A percentile compares a stretch with the other conserved stretches of the same genome.
phyloP scores from a whole-genome alignment of 495 filamentous ascomycete genomes.

The Aspergillus saccharolyticus region DNA sequence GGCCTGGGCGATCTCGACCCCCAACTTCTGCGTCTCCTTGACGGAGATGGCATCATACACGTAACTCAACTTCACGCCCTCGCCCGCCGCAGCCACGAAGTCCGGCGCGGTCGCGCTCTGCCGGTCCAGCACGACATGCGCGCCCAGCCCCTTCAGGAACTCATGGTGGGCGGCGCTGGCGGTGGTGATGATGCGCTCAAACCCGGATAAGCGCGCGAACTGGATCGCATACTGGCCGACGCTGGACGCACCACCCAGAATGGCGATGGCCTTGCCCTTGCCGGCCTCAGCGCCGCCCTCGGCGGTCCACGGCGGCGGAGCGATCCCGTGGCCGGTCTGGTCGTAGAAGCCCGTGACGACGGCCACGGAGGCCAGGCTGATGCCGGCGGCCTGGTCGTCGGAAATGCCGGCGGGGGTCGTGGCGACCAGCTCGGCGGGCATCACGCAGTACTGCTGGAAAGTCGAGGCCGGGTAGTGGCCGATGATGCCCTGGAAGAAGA shows the following conservation, averaged over 20 bases:
- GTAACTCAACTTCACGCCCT: slow-evolving; percentile 9
- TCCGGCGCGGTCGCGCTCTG: slow-evolving; percentile 3
- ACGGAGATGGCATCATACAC: slow-evolving; percentile 18
- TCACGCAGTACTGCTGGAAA: slow-evolving; percentile 36
- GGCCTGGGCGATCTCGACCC: slow-evolving; percentile 13
- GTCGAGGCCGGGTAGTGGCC: slow-evolving; percentile 33
- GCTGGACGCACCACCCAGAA: slow-evolving; percentile 44
- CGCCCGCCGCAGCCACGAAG: slow-evolving; percentile 10
- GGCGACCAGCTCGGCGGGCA: slow-evolving; percentile 23
- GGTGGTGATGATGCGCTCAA: slow-evolving; percentile 38
- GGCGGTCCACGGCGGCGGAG: slow-evolving; percentile 19
- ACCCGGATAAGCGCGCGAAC: slow-evolving; percentile 36
- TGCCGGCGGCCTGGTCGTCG: slow-evolving; percentile 37
- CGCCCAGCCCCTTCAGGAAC: slow-evolving; percentile 40
- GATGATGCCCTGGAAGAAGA: slow-evolving; percentile 28
- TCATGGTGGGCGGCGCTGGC: slow-evolving; percentile 40
- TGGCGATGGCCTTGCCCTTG: slow-evolving; percentile 28
- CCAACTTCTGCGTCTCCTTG: slow-evolving; percentile 12
- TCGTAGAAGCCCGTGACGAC: slow-evolving; percentile 30
- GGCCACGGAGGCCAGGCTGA: slow-evolving; percentile 36
- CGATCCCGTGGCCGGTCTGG: slow-evolving; percentile 15
- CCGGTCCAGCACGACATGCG: slow-evolving; percentile 24
- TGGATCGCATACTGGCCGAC: slow-evolving; percentile 43
- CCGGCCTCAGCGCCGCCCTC: slow-evolving; percentile 21
- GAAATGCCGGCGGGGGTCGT: slow-evolving; percentile 32